Evolutionary conservation across 768 basidiomycete species (phyloP), one percentile per base, ranked within the genome.

Genomic region (Gelatoporia subvermispora): DNA sequence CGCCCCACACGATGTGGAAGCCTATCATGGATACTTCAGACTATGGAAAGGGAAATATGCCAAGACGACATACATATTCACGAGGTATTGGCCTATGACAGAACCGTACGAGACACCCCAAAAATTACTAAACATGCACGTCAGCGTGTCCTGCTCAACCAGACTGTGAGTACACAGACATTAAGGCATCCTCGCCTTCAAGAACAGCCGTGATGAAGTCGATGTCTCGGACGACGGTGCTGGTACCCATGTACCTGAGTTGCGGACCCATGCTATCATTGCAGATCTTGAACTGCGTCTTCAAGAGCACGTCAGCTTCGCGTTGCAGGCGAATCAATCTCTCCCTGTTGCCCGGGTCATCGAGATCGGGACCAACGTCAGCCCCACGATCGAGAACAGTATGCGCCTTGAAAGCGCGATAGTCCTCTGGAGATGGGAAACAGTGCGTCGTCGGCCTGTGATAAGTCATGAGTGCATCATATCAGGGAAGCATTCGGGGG

Each of bases 101-200:
- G 65, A 57, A 1, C 67, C 67, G 43, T 68, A 68, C 1, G 65
- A 66, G 28, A 56, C 54, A 8, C 67, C 67, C 38, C 51, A 63
- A 53, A 59, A 66, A 42, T 68, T 66, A n/a, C 61, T 61, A 37
- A 17, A 3, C 8, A 17, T 31, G 18, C n/a, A 2, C n/a, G 9
- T 25, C 36, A 39, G 42, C 13, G 15, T 24, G 28, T 9, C 22
- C 5, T 7, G 13, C 7, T 3, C 20, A 45, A 31, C 28, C 5
- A 31, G 13, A 7, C 5, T 31, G 7, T 21, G 16, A 8, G 15
- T 10, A 22, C 2, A 51, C 60, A 40, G 25, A 63, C 62, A 68
- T 62, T 8, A 60, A 44, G 4, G 58, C 50, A 23, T 63, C 56
- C 10, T 59, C 49, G 10, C 67, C 66, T 13, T 66, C 65, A 4